These are phyloP conservation scores for Aplosporella prunicola DNA, from an alignment of 2,329 filamentous ascomycete species.

Conservation along the genomic window DNA sequence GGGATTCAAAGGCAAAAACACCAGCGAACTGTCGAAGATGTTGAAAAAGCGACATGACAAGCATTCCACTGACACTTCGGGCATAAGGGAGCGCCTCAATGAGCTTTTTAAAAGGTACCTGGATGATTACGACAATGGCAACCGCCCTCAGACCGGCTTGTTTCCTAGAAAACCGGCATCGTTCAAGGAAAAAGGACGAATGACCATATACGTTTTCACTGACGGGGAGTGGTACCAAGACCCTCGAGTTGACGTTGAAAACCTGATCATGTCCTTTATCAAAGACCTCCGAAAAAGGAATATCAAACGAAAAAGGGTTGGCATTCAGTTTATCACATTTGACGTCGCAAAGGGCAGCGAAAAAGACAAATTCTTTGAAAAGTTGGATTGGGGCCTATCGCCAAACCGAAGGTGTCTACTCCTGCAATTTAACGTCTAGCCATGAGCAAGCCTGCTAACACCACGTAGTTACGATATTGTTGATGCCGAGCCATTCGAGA, in stretches of 20 bases:
- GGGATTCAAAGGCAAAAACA: not conserved
- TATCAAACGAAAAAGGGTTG: slow-evolving; percentile 8
- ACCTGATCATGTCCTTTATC: slow-evolving; percentile 9
- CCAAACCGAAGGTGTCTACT: no score
- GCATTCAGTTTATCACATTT: slow-evolving; percentile 19
- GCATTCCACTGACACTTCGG: not conserved
- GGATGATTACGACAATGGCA: not conserved
- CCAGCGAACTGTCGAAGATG: not conserved
- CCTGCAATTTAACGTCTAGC: no score
- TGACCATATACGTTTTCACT: slow-evolving; percentile 12
- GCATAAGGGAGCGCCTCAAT: slow-evolving; percentile 7
- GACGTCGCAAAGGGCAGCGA: slow-evolving; percentile 13
- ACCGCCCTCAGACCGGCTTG: not conserved
- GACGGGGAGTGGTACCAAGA: slow-evolving; percentile 13
- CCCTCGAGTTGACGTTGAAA: slow-evolving; percentile 1
- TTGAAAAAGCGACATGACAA: not conserved
- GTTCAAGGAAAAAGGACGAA: slow-evolving; percentile 2
- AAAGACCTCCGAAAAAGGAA: slow-evolving; percentile 1
- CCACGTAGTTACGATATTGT: slow-evolving; percentile 4
- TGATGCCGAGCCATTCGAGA: not conserved
- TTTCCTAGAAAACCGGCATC: not conserved
- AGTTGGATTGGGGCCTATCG: no score
- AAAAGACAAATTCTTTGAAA: slow-evolving; percentile 10
- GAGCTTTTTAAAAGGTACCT: slow-evolving; percentile 1
- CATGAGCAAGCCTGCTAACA: no score